Evolutionary conservation across 169 alveolate genomes (phyloP).

Genomic region (Plasmodium knowlesi): DNA sequence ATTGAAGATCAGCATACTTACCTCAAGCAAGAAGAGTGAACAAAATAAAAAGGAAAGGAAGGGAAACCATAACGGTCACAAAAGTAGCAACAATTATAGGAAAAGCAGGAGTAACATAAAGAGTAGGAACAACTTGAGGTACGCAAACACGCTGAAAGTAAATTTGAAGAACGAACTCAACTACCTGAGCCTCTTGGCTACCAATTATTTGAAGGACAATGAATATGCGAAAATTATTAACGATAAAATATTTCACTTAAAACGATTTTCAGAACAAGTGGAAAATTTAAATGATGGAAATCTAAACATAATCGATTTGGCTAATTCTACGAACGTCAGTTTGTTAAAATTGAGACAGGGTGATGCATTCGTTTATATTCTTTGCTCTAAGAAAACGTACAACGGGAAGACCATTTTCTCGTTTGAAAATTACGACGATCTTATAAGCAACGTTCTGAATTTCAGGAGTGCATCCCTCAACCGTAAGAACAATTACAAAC

Average conservation of each 20-base stretch:
- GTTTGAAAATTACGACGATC: conserved; percentile 57
- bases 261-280: conserved; percentile 53
- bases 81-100: too few relatives aligned
- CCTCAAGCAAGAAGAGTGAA: background rate
- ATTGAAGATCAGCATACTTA: conserved; percentile 10
- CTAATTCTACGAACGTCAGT: conserved; percentile 23
- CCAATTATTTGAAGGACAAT: conserved; percentile 37
- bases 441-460: conserved; percentile 47
- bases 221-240: conserved; percentile 40
- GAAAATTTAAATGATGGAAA: conserved; percentile 48
- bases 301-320: conserved; percentile 34
- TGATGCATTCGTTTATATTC: conserved; percentile 28
- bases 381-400: conserved; percentile 50
- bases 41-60: conserved; percentile 17
- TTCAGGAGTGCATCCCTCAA: conserved; percentile 15
- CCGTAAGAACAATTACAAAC: conserved; percentile 12
- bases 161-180: conserved; percentile 48
- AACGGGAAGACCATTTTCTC: conserved; percentile 71
- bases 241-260: conserved; percentile 30
- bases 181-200: conserved; percentile 35
- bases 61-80: background rate
- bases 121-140: background rate
- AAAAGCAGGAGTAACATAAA: too few relatives aligned
- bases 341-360: conserved; percentile 36
- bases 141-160: background rate